Evolutionary conservation across 1,139 yeast genomes (phyloP), one percentile per base, ranked within the genome.

Genomic region (Pichia sp.): DNA sequence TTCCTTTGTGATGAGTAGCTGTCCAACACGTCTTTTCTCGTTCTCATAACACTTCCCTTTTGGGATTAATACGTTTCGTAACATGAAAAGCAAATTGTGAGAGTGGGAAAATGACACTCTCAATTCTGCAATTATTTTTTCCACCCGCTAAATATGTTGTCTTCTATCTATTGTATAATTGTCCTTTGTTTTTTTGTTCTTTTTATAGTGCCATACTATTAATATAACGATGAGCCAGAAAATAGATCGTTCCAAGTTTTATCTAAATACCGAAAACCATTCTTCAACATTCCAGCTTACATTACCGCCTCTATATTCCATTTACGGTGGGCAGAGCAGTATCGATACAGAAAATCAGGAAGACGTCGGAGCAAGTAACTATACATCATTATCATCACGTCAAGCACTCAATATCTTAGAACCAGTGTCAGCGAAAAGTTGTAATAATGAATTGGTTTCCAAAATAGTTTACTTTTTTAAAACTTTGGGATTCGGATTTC

Each of bases 221-320:
- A 15, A 29, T 3, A 15, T 29, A 15, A 3, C 8, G 16, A 34
- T 20, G 24, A 11, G 7, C 3, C 24, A 20, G n/a, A 34, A 12
- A 12, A 11, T n/a, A 12, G 8, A 20, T 12, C 24, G 1, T 12
- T 32, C 35, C 6, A 8, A 20, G 4, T 16, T 32, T 3, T 36
- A 36, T 36, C 8, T 22, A 5, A 20, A 36, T 20, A 15, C n/a
- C 3, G 39, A 36, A 12, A 7, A 22, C 8, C 26, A 36, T 5
- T 22, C 39, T 15, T 36, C 39, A 7, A 36, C 39, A 22, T 56
- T 71, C 47, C 74, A 74, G 53, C 66, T 77, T 49, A 75, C 79
- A 29, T 70, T 71, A 45, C 79, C 81, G 1, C 68, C 75, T 16
- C 64, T 77, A 48, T 76, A 73, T 58, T 69, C 76, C 7, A 71